A percentile compares a stretch with the other conserved stretches of the same genome.
These are phyloP conservation scores for Athelia psychrophila DNA, from an alignment of 1,284 basidiomycete genomes.

Conservation along the genomic window DNA sequence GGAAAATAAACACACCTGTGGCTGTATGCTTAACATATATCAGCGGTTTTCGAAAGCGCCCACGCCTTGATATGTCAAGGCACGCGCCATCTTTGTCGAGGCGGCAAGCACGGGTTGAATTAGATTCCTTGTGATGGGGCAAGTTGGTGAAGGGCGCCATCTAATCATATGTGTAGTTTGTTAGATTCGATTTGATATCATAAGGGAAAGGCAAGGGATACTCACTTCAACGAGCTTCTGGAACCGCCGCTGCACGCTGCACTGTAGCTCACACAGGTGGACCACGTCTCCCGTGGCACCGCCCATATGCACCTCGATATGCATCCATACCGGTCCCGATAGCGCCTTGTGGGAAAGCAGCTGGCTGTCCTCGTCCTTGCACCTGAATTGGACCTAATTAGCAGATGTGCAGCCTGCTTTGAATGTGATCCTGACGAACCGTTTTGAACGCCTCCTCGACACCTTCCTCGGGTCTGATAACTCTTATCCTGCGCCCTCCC, in stretches of 20 bases:
- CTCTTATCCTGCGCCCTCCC: constrained; percentile 68
- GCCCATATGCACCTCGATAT: constrained; percentile 68
- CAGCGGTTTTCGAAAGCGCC: constrained; percentile 71
- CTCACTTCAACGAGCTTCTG: constrained; percentile 76
- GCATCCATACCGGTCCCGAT: constrained; percentile 55
- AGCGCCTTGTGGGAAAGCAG: constrained; percentile 69
- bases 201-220: too few relatives aligned
- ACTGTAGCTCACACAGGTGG: constrained; percentile 68
- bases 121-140: constrained; percentile 38
- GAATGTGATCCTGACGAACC: constrained; percentile 36
- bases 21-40: constrained; percentile 48
- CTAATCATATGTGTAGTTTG: constrained; percentile 1
- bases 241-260: constrained; percentile 66
- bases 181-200: constrained; percentile 42
- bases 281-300: constrained; percentile 56
- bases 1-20: constrained; percentile 27
- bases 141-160: too few relatives aligned
- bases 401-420: constrained; percentile 45
- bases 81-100: constrained; percentile 33
- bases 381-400: not conserved
- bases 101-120: constrained; percentile 53
- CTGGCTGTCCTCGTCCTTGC: constrained; percentile 45
- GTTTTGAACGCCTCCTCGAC: constrained; percentile 24
- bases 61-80: constrained; percentile 48
- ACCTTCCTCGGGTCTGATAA: constrained; percentile 45